phyloP scores from a whole-genome alignment of 352 stramenopile species.

The Pythium biforme region DNA sequence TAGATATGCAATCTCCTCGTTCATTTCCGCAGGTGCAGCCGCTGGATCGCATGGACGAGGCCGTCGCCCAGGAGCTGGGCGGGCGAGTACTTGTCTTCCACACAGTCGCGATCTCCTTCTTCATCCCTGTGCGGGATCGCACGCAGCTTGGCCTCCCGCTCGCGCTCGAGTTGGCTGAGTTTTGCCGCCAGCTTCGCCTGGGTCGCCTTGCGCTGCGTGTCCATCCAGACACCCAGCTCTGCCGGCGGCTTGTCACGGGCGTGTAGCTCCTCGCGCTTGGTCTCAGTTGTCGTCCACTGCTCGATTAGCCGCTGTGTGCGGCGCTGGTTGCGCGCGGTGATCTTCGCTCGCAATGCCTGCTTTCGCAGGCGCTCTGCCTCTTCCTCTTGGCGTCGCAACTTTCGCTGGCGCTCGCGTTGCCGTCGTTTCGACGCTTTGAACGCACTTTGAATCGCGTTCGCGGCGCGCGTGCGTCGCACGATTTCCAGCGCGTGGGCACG shows the following conservation, averaged over 20 bases:
- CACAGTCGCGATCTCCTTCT: not conserved
- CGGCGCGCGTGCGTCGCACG: constrained; percentile 32
- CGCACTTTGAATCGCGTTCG: constrained; percentile 32
- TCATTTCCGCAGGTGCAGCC: constrained; percentile 18
- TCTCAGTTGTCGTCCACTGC: not conserved
- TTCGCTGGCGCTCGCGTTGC: constrained; percentile 19
- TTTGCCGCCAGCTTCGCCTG: not conserved
- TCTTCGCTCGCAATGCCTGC: constrained; percentile 31
- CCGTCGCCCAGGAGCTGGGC: not conserved
- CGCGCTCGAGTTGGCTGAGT: not conserved
- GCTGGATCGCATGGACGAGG: constrained; percentile 18
- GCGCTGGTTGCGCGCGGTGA: constrained; percentile 42
- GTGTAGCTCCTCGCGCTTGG: not conserved
- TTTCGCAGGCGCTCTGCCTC: constrained; percentile 33
- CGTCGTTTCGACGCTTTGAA: constrained; percentile 25
- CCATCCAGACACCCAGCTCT: constrained; percentile 13
- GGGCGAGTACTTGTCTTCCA: not conserved
- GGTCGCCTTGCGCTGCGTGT: not conserved
- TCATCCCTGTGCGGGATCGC: not conserved
- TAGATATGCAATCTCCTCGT: no score
- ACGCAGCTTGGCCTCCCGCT: constrained; percentile 8
- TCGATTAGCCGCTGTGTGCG: constrained; percentile 30
- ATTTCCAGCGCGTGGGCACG: constrained; percentile 28
- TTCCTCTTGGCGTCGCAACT: constrained; percentile 26
- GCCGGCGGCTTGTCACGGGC: no score